These are phyloP conservation scores for Thymus mandschuricus DNA, from an alignment of 257 asterid genomes.

Conservation along the genomic window DNA sequence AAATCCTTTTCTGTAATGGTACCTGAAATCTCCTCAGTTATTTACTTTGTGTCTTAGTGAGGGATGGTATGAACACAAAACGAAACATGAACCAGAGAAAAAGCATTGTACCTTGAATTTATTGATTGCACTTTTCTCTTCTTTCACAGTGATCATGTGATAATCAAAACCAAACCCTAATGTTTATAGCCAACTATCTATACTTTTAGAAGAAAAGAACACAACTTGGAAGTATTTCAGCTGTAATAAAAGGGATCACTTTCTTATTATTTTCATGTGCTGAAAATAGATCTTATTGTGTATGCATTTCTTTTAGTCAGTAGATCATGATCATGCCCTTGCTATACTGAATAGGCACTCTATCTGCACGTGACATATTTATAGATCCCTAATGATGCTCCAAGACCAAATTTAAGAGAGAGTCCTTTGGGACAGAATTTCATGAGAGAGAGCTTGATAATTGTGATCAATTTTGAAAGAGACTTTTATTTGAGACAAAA, in stretches of 20 bases:
- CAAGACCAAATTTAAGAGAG: not conserved
- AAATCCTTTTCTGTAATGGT: not conserved
- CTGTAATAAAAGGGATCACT: not conserved
- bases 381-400: slow-evolving; percentile 1
- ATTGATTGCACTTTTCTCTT: not conserved
- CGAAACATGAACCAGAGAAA: not conserved
- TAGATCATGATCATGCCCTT: not conserved
- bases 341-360: not conserved
- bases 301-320: slow-evolving; percentile 1
- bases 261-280: not conserved
- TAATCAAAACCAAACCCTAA: slow-evolving; percentile 7
- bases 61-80: too few species aligned
- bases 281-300: not conserved
- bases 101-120: not conserved
- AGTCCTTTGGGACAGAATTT: not conserved
- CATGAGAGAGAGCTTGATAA: slow-evolving; percentile 1
- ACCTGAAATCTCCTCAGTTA: not conserved
- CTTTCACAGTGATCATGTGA: not conserved
- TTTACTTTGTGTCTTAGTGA: not conserved
- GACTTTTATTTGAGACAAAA: not conserved
- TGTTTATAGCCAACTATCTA: not conserved
- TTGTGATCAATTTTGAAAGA: not conserved
- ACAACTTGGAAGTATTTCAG: not conserved
- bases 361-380: slow-evolving; percentile 3
- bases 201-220: slow-evolving; percentile 10